phyloP scores from a whole-genome alignment of 2,329 filamentous ascomycete species.

The Diaporthe australafricana region DNA sequence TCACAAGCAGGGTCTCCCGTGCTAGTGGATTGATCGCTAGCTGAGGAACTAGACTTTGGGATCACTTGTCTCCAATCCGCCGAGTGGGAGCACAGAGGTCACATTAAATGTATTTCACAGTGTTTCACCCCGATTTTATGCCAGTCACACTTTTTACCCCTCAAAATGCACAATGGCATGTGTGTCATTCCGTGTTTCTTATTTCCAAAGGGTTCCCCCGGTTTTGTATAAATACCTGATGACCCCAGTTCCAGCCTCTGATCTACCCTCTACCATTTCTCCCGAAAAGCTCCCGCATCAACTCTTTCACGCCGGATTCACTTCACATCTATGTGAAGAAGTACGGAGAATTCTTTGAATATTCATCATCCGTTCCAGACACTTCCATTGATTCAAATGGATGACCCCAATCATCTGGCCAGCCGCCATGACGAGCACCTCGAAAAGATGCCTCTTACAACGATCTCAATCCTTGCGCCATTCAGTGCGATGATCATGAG shows the following conservation, averaged over 20 bases:
- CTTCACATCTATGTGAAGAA: too few relatives aligned
- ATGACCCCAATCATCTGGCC: background rate
- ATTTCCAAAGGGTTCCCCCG: too few relatives aligned
- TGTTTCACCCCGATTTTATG: background rate
- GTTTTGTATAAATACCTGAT: too few relatives aligned
- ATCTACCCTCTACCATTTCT: too few relatives aligned
- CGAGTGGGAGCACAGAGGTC: background rate
- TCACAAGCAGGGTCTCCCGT: background rate
- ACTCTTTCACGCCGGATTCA: too few relatives aligned
- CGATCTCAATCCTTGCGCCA: conserved; percentile 14
- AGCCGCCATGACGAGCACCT: conserved; percentile 23
- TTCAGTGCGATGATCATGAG: conserved; percentile 26
- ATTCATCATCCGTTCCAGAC: too few relatives aligned
- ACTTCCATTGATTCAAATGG: background rate
- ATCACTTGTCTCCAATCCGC: background rate
- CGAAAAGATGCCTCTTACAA: conserved; percentile 7
- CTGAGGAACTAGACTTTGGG: background rate
- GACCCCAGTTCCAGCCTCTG: too few relatives aligned
- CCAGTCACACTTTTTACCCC: background rate
- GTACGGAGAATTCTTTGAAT: too few relatives aligned
- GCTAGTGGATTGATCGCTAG: background rate
- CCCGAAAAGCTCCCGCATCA: too few relatives aligned
- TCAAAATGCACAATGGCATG: too few relatives aligned
- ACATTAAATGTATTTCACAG: background rate
- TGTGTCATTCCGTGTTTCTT: too few relatives aligned